These are phyloP conservation scores for Kentomonas sorsogonicus DNA, from an alignment of 208 protist genomes.

Conservation along the genomic window DNA sequence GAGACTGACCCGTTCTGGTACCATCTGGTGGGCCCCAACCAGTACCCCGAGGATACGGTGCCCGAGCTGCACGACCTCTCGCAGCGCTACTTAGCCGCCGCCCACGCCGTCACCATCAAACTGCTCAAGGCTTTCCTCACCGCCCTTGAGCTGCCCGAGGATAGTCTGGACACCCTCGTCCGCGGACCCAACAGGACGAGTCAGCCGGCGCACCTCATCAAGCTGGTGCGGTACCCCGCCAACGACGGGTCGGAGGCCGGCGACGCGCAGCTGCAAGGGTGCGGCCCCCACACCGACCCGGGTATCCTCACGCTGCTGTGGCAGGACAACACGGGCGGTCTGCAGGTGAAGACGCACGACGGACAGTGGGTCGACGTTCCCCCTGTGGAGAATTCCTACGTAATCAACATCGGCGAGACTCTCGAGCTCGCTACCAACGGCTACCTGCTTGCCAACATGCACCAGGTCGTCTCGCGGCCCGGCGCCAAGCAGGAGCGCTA, in stretches of 20 bases:
- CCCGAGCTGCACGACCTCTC: not conserved
- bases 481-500: conserved; percentile 8
- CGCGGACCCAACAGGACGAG: too few relatives aligned
- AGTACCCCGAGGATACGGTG: conserved; percentile 8
- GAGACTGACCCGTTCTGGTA: too few relatives aligned
- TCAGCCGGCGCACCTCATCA: conserved; percentile 3
- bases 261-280: conserved; percentile 8
- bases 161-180: not conserved
- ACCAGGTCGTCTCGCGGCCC: conserved; percentile 11
- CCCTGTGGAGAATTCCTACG: conserved; percentile 8
- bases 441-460: conserved; percentile 14
- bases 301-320: conserved; percentile 11
- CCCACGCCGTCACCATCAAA: not conserved
- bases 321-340: conserved; percentile 14
- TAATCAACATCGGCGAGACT: conserved; percentile 15
- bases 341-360: conserved; percentile 13
- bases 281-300: conserved; percentile 8
- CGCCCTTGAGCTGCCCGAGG: conserved; percentile 1
- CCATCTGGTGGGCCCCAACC: conserved; percentile 6
- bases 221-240: conserved; percentile 13
- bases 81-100: not conserved
- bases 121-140: conserved; percentile 6
- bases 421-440: conserved; percentile 12
- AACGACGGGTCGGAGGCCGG: conserved; percentile 8
- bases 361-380: conserved; percentile 12